These are phyloP conservation scores for Knufia petricola DNA, from an alignment of 2,329 filamentous ascomycete genomes.

Conservation along the genomic window DNA sequence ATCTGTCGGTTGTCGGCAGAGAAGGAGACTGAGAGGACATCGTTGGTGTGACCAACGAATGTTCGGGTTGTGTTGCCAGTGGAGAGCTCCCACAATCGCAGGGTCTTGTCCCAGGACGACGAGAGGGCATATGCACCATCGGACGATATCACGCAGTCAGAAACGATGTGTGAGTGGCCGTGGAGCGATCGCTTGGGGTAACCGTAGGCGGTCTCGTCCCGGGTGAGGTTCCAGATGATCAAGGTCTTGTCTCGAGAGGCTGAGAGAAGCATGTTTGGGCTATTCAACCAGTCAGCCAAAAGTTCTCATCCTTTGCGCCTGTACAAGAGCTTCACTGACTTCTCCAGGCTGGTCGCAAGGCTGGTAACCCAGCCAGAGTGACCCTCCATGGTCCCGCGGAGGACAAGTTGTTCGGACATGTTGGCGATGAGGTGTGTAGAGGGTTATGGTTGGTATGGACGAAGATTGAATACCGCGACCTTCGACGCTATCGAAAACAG, in stretches of 20 bases:
- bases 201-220: constrained; percentile 95
- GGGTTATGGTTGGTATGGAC: neutral
- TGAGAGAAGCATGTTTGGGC: constrained; percentile 99
- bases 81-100: constrained; percentile 97
- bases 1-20: constrained; percentile 99
- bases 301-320: constrained; percentile 15
- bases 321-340: constrained; percentile 53
- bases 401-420: constrained; percentile 91
- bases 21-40: constrained; percentile 99
- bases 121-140: constrained; percentile 98
- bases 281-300: constrained; percentile 26
- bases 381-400: constrained; percentile 95
- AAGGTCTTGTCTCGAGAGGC: constrained; percentile 95
- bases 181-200: constrained; percentile 98
- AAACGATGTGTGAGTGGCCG: constrained; percentile 99
- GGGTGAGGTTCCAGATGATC: constrained; percentile 99
- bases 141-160: constrained; percentile 99
- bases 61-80: constrained; percentile 94
- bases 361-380: constrained; percentile 99
- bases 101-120: constrained; percentile 99
- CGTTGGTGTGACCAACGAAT: constrained; percentile 98
- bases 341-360: constrained; percentile 97
- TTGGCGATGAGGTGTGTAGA: constrained; percentile 17
- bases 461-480: neutral
- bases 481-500: constrained; percentile 5